A percentile compares a stretch with the other conserved stretches of the same genome.
Evolutionary conservation across 257 asterid genomes (phyloP).

Genomic region (Capsicum pubescens): DNA sequence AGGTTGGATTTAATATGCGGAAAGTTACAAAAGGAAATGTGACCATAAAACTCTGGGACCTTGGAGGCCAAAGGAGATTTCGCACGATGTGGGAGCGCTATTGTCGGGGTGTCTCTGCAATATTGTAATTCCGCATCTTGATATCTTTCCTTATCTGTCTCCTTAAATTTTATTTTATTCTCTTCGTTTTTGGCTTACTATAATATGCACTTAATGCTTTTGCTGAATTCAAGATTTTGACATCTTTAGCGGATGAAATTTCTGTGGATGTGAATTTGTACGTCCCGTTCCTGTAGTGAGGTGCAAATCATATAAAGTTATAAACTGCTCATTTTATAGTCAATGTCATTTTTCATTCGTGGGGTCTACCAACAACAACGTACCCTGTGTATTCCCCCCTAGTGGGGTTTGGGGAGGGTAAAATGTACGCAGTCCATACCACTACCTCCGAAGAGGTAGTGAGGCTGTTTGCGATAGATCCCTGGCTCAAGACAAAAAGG

Average conservation of each 20-base stretch:
- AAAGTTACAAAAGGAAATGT: conserved; percentile 98
- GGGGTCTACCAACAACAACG: too few species aligned
- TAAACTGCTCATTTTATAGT: background rate
- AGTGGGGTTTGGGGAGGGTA: too few species aligned
- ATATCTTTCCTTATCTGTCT: background rate
- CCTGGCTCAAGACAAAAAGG: too few species aligned
- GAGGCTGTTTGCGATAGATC: too few species aligned
- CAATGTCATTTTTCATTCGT: background rate
- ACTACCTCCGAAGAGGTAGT: too few species aligned
- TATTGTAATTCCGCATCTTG: conserved; percentile 56
- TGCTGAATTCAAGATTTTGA: conserved; percentile 18
- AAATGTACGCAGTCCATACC: too few species aligned
- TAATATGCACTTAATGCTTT: background rate
- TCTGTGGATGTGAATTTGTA: background rate
- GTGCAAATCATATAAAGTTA: background rate
- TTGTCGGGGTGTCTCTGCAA: conserved; percentile 94
- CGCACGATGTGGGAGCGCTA: conserved; percentile 99
- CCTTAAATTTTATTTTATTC: background rate
- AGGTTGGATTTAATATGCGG: conserved; percentile 98
- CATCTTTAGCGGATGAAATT: conserved; percentile 1
- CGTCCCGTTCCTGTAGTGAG: background rate
- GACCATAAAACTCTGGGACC: conserved; percentile 93
- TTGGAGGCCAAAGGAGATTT: conserved; percentile 94
- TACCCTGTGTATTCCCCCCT: too few species aligned
- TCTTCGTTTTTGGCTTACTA: background rate